Conservation (phyloP, 345 rosid species). For the Eucalyptus polyanthemos region DNA sequence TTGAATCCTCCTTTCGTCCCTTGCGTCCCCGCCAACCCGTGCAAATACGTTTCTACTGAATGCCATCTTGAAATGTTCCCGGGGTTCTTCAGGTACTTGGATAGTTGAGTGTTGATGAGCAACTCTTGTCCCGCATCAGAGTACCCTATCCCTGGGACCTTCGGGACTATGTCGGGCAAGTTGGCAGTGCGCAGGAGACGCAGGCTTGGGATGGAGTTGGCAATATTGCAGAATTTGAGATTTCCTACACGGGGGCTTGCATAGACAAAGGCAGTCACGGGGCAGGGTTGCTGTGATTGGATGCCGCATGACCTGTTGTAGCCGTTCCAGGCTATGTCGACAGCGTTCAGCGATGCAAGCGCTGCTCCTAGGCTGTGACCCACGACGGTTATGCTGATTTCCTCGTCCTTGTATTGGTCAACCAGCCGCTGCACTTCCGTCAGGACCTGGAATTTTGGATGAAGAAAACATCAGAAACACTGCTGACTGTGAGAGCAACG, state of each 20-base stretch:
- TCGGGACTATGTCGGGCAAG: constrained; percentile 1
- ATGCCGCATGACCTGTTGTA: neutral
- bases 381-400: constrained; percentile 37
- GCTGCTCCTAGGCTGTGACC: constrained; percentile 66
- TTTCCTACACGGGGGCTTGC: constrained; percentile 51
- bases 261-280: constrained; percentile 38
- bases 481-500: neutral
- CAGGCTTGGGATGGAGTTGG: constrained; percentile 3
- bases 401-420: constrained; percentile 37
- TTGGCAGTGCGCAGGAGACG: constrained; percentile 8
- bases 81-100: constrained; percentile 6
- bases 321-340: constrained; percentile 29
- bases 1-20: neutral
- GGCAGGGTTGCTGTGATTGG: constrained; percentile 4
- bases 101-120: neutral
- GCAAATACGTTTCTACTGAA: constrained; percentile 15
- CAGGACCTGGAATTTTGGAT: constrained; percentile 20
- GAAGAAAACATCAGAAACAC: neutral
- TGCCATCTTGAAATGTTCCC: constrained; percentile 5
- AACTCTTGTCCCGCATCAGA: constrained; percentile 7
- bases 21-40: constrained; percentile 22
- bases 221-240: neutral
- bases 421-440: constrained; percentile 35
- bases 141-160: neutral
- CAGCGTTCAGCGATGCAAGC: constrained; percentile 34